phyloP scores from a whole-genome alignment of 129 eudicot genomes.

The Artemisia annua region DNA sequence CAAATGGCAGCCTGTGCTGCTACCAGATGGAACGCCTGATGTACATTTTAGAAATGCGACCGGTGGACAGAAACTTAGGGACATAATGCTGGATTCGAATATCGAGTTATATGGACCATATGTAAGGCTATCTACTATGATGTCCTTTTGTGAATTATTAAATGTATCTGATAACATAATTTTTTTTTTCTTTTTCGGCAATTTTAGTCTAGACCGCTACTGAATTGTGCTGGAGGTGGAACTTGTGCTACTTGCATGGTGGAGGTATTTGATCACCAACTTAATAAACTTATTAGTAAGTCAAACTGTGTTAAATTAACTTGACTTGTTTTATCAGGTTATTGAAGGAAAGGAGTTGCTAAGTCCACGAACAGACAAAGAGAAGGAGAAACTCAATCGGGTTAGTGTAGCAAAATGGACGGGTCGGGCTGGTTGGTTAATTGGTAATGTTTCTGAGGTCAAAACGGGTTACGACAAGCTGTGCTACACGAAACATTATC shows the following conservation, averaged over 20 bases:
- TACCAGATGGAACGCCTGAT: slow-evolving; percentile 96
- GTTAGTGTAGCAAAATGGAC: slow-evolving; percentile 30
- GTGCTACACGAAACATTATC: not conserved
- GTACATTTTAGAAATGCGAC: slow-evolving; percentile 67
- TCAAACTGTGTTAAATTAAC: not conserved
- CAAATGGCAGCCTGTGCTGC: slow-evolving; percentile 63
- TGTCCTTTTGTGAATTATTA: not conserved
- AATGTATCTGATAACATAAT: not conserved
- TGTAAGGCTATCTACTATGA: slow-evolving; percentile 43
- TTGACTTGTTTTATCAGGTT: slow-evolving; percentile 38
- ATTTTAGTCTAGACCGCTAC: slow-evolving; percentile 69
- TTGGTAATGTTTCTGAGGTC: not conserved
- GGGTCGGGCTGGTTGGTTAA: not conserved
- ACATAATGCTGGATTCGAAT: slow-evolving; percentile 77
- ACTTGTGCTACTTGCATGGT: slow-evolving; percentile 91
- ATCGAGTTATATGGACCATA: slow-evolving; percentile 95
- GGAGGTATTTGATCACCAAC: slow-evolving; percentile 48
- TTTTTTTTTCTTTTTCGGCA: not conserved
- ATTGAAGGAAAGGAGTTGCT: slow-evolving; percentile 75
- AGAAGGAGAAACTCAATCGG: slow-evolving; percentile 75
- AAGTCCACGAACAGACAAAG: slow-evolving; percentile 65
- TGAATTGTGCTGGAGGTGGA: slow-evolving; percentile 93
- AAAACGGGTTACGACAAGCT: not conserved
- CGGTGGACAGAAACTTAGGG: slow-evolving; percentile 91
- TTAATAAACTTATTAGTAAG: not conserved